phyloP scores from a whole-genome alignment of 192 early-diverging fungal species.

The Entomortierella parvispora region DNA sequence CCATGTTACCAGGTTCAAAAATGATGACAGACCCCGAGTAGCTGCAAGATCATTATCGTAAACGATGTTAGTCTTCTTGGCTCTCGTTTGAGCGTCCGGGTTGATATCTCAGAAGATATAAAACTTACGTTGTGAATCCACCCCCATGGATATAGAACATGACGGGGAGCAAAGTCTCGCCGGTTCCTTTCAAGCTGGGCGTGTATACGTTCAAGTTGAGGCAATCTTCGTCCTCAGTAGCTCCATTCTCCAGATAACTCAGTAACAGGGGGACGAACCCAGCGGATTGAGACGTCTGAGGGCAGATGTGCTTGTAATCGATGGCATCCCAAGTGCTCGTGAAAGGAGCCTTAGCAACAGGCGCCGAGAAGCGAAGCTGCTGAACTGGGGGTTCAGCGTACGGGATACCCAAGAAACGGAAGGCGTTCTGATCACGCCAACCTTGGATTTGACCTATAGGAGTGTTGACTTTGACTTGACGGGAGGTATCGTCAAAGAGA shows the following conservation, averaged over 20 bases:
- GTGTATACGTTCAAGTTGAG: slow-evolving; percentile 61
- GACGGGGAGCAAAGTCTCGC: slow-evolving; percentile 56
- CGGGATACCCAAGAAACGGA: slow-evolving; percentile 55
- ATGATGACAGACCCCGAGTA: slow-evolving; percentile 3
- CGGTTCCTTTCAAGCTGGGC: slow-evolving; percentile 24
- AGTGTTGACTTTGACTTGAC: slow-evolving; percentile 29
- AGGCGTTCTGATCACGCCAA: slow-evolving; percentile 12
- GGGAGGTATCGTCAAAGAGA: slow-evolving; percentile 13
- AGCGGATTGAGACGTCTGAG: slow-evolving; percentile 29
- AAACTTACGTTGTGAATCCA: slow-evolving; percentile 34
- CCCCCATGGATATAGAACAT: slow-evolving; percentile 69
- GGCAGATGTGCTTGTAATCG: slow-evolving; percentile 16
- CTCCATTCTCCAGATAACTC: neutral
- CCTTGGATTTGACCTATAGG: slow-evolving; percentile 13
- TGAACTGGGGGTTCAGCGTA: slow-evolving; percentile 56
- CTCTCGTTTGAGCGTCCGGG: too few relatives aligned
- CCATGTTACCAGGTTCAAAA: slow-evolving; percentile 29
- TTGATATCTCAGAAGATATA: too few relatives aligned
- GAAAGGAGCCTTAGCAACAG: slow-evolving; percentile 33
- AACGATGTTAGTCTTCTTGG: neutral
- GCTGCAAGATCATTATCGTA: neutral
- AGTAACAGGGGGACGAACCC: neutral
- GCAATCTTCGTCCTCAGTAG: slow-evolving; percentile 57
- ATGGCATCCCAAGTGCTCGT: slow-evolving; percentile 11
- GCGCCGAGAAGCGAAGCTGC: slow-evolving; percentile 48